Percentiles rank a stretch among this genome's conserved stretches.
These are phyloP conservation scores for Penicillium diatomitis DNA, from an alignment of 495 filamentous ascomycete species.

Conservation along the genomic window DNA sequence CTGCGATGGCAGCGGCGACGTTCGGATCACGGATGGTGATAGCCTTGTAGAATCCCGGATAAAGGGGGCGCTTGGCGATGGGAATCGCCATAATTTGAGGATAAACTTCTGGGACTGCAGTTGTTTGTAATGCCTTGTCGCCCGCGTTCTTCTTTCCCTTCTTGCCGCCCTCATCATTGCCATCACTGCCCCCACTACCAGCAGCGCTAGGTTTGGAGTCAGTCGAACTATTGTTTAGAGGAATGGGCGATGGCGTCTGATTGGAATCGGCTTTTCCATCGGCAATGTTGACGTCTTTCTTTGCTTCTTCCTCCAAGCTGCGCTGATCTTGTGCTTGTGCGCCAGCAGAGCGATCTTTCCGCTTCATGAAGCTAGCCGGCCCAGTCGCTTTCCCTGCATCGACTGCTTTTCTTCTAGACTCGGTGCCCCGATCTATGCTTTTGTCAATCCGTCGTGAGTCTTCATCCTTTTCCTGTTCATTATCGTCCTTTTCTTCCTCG, in stretches of 20 bases:
- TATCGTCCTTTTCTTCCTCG: slow-evolving; percentile 29
- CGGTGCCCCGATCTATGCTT: slow-evolving; percentile 19
- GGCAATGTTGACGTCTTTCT: slow-evolving; percentile 26
- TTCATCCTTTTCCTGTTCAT: slow-evolving; percentile 23
- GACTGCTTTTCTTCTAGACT: slow-evolving; percentile 26
- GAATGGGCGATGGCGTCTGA: slow-evolving; percentile 41
- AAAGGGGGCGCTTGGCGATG: slow-evolving; percentile 90
- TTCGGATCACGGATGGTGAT: slow-evolving; percentile 88
- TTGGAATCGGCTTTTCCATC: slow-evolving; percentile 33
- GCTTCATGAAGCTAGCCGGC: slow-evolving; percentile 21
- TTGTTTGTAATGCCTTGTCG: slow-evolving; percentile 75
- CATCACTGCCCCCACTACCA: slow-evolving; percentile 33
- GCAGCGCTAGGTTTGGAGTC: slow-evolving; percentile 43
- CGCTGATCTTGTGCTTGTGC: slow-evolving; percentile 37
- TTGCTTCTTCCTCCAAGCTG: slow-evolving; percentile 31
- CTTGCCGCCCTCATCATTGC: slow-evolving; percentile 43
- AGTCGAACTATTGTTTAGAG: slow-evolving; percentile 27
- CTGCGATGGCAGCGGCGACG: slow-evolving; percentile 81
- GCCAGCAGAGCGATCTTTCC: slow-evolving; percentile 28
- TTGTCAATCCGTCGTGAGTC: slow-evolving; percentile 25
- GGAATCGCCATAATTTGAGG: slow-evolving; percentile 98
- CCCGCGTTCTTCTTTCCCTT: slow-evolving; percentile 55
- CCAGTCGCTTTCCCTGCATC: slow-evolving; percentile 28
- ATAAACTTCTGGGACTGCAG: slow-evolving; percentile 85
- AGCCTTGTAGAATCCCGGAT: slow-evolving; percentile 98